A percentile compares a stretch with the other conserved stretches of the same genome.
Evolutionary conservation across 129 eudicot species (phyloP).

Genomic region (Flaveria robusta): DNA sequence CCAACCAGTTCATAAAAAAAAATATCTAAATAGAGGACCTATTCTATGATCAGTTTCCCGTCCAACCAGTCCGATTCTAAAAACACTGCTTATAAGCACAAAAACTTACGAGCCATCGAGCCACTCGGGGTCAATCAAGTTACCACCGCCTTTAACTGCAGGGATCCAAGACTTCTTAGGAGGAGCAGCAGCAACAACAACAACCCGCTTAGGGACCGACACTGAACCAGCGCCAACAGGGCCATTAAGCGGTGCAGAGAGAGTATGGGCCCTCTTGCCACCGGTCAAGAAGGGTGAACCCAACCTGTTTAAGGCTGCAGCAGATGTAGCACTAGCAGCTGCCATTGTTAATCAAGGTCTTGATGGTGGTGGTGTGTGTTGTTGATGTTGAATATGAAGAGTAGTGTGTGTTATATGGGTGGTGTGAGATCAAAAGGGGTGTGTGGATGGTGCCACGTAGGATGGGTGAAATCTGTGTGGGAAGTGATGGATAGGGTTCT

Average conservation of each 20-base stretch:
- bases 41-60: too few species aligned
- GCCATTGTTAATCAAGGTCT: conserved; percentile 31
- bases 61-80: too few species aligned
- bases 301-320: conserved; percentile 74
- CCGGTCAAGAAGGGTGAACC: conserved; percentile 84
- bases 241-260: conserved; percentile 47
- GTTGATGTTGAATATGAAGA: conserved; percentile 29
- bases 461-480: conserved; percentile 55
- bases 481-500: conserved; percentile 42
- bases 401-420: conserved; percentile 32
- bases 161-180: conserved; percentile 99
- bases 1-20: too few species aligned
- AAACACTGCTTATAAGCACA: too few species aligned
- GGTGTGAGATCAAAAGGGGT: conserved; percentile 40
- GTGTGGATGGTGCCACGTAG: conserved; percentile 54
- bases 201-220: conserved; percentile 50
- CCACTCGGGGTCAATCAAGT: conserved; percentile 91
- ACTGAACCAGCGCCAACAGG: conserved; percentile 24
- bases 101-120: conserved; percentile 97
- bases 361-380: conserved; percentile 9
- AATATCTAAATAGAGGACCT: too few species aligned
- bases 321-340: conserved; percentile 72
- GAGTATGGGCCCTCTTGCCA: conserved; percentile 55
- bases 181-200: conserved; percentile 67
- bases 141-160: conserved; percentile 80